Conservation (phyloP, 768 basidiomycete genomes). For the Neoboletus magnificus region DNA sequence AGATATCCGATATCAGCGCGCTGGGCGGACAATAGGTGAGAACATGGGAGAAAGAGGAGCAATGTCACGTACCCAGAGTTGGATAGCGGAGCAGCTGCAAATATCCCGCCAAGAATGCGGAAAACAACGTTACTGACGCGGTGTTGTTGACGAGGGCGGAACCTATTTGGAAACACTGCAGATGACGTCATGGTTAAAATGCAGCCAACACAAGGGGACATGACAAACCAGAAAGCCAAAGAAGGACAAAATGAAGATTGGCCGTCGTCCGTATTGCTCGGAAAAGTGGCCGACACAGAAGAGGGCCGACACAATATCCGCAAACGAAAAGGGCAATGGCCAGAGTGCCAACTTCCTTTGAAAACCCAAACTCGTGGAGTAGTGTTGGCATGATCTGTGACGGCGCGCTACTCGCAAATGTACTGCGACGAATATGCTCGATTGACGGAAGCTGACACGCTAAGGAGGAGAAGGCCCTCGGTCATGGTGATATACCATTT, state of each 20-base stretch:
- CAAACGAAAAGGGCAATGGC: conserved; percentile 61
- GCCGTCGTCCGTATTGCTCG: conserved; percentile 55
- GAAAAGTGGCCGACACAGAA: conserved; percentile 58
- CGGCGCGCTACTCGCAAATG: conserved; percentile 61
- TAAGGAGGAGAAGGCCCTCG: conserved; percentile 49
- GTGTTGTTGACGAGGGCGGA: conserved; percentile 61
- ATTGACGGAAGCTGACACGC: conserved; percentile 40
- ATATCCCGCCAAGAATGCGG: conserved; percentile 67
- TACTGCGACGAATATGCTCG: conserved; percentile 33
- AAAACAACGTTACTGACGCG: conserved; percentile 60
- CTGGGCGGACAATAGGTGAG: conserved; percentile 23
- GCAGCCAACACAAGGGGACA: not conserved
- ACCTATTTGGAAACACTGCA: conserved; percentile 58
- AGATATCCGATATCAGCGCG: conserved; percentile 55
- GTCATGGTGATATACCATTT: conserved; percentile 54
- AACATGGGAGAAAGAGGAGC: not conserved
- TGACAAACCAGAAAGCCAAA: conserved; percentile 48
- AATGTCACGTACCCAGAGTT: conserved; percentile 54
- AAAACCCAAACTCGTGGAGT: conserved; percentile 46
- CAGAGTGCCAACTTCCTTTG: conserved; percentile 48
- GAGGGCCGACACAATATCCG: conserved; percentile 66
- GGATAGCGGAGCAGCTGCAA: conserved; percentile 65
- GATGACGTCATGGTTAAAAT: not conserved
- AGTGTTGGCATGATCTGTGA: conserved; percentile 46
- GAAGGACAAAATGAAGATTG: conserved; percentile 56